Percentiles rank a stretch among this genome's conserved stretches.
These are phyloP conservation scores for Mycena olivaceomarginata DNA, from an alignment of 768 basidiomycete species.

Conservation along the genomic window DNA sequence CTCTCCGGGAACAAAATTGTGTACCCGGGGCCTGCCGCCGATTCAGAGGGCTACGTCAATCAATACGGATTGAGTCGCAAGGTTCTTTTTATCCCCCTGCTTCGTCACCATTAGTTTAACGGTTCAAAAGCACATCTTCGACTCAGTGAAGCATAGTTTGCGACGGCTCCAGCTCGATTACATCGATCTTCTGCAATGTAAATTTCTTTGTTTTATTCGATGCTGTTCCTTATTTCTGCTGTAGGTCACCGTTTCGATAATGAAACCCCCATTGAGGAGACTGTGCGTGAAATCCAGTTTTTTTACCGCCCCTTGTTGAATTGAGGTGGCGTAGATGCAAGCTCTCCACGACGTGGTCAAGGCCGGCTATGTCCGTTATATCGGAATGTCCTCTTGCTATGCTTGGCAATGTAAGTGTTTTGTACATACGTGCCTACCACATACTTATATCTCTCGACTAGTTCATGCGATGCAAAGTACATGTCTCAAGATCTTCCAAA, in stretches of 20 bases:
- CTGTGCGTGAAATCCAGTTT: slow-evolving; percentile 52
- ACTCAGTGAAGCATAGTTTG: not conserved
- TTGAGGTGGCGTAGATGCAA: slow-evolving; percentile 68
- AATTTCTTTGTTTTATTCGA: not conserved
- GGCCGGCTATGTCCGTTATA: slow-evolving; percentile 77
- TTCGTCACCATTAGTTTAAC: not conserved
- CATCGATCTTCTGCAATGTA: slow-evolving; percentile 75
- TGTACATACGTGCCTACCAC: not conserved
- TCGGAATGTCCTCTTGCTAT: slow-evolving; percentile 75
- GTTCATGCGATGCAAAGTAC: slow-evolving; percentile 76
- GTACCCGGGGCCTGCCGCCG: slow-evolving; percentile 57
- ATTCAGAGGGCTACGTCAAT: slow-evolving; percentile 57
- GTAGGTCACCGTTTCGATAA: slow-evolving; percentile 73
- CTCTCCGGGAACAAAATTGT: slow-evolving; percentile 62
- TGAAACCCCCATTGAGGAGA: slow-evolving; percentile 77
- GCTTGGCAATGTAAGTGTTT: slow-evolving; percentile 70
- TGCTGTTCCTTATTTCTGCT: not conserved
- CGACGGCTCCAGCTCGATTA: slow-evolving; percentile 62
- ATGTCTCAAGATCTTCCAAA: slow-evolving; percentile 54
- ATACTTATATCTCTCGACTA: slow-evolving; percentile 41
- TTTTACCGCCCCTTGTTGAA: not conserved
- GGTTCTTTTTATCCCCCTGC: slow-evolving; percentile 37
- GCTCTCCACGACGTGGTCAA: slow-evolving; percentile 80
- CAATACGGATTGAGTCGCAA: slow-evolving; percentile 57
- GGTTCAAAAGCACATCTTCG: slow-evolving; percentile 68